These are phyloP conservation scores for Aspergillus texensis DNA, from an alignment of 2,329 filamentous ascomycete species.

Conservation along the genomic window DNA sequence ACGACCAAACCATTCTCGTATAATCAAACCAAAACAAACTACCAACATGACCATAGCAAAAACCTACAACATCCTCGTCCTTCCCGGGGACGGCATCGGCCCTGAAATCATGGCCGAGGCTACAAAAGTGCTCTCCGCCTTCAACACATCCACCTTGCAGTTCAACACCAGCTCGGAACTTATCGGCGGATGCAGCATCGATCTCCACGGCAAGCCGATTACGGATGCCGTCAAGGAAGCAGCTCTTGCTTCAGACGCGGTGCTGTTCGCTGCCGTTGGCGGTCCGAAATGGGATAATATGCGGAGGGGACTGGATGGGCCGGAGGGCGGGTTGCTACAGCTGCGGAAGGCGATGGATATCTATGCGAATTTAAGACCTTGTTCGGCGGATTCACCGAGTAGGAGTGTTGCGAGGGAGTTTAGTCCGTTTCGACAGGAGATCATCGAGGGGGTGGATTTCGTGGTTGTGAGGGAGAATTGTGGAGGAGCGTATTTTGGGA, in stretches of 20 bases:
- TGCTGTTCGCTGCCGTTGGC: constrained; percentile 86
- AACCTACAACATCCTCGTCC: constrained; percentile 71
- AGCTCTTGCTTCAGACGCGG: constrained; percentile 78
- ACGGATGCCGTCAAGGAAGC: constrained; percentile 77
- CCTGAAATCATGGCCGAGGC: constrained; percentile 64
- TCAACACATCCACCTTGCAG: constrained; percentile 69
- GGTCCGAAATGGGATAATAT: constrained; percentile 87
- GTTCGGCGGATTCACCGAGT: constrained; percentile 71
- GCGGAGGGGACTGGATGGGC: constrained; percentile 68
- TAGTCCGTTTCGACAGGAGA: constrained; percentile 78
- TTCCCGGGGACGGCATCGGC: constrained; percentile 77
- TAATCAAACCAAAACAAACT: not conserved
- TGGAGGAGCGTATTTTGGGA: constrained; percentile 46
- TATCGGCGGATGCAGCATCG: constrained; percentile 84
- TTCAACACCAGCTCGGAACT: constrained; percentile 85
- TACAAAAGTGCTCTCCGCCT: constrained; percentile 68
- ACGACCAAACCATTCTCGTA: not conserved
- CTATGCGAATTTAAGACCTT: constrained; percentile 88
- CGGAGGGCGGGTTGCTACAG: constrained; percentile 82
- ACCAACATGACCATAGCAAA: constrained; percentile 19
- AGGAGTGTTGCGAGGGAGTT: constrained; percentile 70
- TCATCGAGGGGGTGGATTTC: constrained; percentile 84
- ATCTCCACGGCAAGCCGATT: constrained; percentile 72
- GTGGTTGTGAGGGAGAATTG: constrained; percentile 55
- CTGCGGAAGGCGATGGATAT: constrained; percentile 86